Percentiles rank a stretch among this genome's conserved stretches.
Evolutionary conservation across 129 eudicot species (phyloP).

Genomic region (Sambucus nigra): DNA sequence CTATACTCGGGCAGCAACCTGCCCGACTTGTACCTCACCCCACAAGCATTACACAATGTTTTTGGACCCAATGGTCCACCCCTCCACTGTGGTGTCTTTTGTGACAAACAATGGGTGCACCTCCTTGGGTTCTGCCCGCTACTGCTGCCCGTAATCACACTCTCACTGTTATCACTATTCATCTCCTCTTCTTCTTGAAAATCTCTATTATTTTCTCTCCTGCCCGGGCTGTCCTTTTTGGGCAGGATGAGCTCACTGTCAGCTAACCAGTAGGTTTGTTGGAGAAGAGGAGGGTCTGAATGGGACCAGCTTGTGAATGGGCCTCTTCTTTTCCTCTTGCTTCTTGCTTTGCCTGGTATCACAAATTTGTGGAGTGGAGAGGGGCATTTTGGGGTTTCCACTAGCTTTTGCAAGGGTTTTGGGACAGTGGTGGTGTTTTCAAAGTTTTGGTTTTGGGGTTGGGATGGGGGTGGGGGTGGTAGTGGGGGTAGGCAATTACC

Average conservation of each 20-base stretch:
- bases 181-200: conserved; percentile 3
- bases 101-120: conserved; percentile 47
- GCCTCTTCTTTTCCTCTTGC: conserved; percentile 26
- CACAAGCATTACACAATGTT: conserved; percentile 72
- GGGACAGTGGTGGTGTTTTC: conserved; percentile 7
- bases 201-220: not conserved
- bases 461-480: conserved; percentile 5
- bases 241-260: conserved; percentile 34
- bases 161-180: not conserved
- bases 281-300: conserved; percentile 25
- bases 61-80: conserved; percentile 54
- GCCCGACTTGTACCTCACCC: conserved; percentile 68
- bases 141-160: conserved; percentile 8
- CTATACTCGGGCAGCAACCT: conserved; percentile 63
- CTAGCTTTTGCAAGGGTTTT: not conserved
- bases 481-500: conserved; percentile 24
- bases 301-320: conserved; percentile 17
- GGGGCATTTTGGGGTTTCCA: not conserved
- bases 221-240: conserved; percentile 12
- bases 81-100: conserved; percentile 58
- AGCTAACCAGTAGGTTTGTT: conserved; percentile 38
- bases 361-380: conserved; percentile 14
- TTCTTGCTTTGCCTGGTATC: conserved; percentile 40
- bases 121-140: conserved; percentile 35
- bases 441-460: conserved; percentile 8